These are phyloP conservation scores for Corchorus capsularis DNA, from an alignment of 345 rosid species.

Conservation along the genomic window DNA sequence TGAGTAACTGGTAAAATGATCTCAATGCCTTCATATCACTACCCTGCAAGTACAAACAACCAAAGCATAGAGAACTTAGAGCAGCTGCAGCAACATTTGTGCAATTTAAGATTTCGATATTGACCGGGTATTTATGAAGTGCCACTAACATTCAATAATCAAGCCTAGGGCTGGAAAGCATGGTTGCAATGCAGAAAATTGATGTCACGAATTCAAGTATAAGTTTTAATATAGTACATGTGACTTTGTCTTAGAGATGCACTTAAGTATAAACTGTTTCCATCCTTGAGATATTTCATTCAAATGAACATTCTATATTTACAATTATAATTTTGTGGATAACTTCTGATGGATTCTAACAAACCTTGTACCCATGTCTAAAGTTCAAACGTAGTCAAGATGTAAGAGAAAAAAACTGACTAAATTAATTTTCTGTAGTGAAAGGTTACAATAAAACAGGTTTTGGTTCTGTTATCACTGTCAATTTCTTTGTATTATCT, in stretches of 20 bases:
- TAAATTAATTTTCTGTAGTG: neutral
- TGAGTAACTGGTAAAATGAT: slow-evolving; percentile 68
- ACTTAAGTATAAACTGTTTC: neutral
- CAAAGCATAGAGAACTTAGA: neutral
- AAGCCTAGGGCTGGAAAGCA: neutral
- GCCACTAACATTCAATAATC: neutral
- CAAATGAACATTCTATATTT: neutral
- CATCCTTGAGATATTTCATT: neutral
- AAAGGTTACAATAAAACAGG: slow-evolving; percentile 3
- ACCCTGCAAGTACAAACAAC: slow-evolving; percentile 52
- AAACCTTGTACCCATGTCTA: neutral
- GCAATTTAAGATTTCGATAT: neutral
- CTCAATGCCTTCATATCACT: slow-evolving; percentile 65
- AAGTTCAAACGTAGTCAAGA: neutral
- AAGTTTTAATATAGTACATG: neutral
- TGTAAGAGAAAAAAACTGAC: neutral
- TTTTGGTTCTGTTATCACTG: neutral
- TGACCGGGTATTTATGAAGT: neutral
- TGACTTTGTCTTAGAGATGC: neutral
- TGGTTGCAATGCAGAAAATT: neutral
- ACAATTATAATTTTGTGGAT: neutral
- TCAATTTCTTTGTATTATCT: neutral
- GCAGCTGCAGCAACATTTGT: neutral
- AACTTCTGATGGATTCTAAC: neutral
- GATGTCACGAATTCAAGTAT: neutral